Evolutionary conservation across 768 basidiomycete genomes (phyloP).

Genomic region (Lactarius akahatsu): DNA sequence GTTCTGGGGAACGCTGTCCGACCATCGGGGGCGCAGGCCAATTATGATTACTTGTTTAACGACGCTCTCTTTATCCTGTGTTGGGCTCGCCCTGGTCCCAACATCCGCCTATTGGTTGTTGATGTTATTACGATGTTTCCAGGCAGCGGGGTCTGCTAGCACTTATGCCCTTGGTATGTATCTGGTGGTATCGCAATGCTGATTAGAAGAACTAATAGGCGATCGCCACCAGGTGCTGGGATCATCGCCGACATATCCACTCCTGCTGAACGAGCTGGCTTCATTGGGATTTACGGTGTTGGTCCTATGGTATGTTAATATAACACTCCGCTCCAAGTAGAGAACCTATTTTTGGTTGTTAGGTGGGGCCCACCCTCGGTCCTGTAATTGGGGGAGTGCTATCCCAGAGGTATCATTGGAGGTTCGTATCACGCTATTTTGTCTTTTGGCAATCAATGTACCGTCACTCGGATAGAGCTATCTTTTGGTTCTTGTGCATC

Average conservation of each 20-base stretch:
- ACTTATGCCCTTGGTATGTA: constrained; percentile 67
- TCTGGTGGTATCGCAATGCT: neutral
- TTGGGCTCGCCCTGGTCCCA: constrained; percentile 56
- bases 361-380: constrained; percentile 41
- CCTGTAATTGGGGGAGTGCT: constrained; percentile 51
- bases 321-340: neutral
- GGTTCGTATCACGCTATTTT: constrained; percentile 28
- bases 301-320: constrained; percentile 57
- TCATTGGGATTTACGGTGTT: constrained; percentile 63
- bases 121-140: constrained; percentile 75
- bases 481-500: constrained; percentile 47
- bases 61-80: constrained; percentile 62
- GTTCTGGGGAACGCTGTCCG: constrained; percentile 69
- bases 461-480: constrained; percentile 34
- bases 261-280: constrained; percentile 70
- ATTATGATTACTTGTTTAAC: constrained; percentile 62
- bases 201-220: neutral
- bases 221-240: constrained; percentile 53
- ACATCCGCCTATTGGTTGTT: constrained; percentile 72
- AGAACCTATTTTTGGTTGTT: neutral
- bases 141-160: constrained; percentile 77
- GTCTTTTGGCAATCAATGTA: neutral
- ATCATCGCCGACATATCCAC: constrained; percentile 77
- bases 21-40: constrained; percentile 61
- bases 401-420: constrained; percentile 35